Base-by-base conservation (phyloP, 208 protist species). In the Trypanosoma caninum region DNA sequence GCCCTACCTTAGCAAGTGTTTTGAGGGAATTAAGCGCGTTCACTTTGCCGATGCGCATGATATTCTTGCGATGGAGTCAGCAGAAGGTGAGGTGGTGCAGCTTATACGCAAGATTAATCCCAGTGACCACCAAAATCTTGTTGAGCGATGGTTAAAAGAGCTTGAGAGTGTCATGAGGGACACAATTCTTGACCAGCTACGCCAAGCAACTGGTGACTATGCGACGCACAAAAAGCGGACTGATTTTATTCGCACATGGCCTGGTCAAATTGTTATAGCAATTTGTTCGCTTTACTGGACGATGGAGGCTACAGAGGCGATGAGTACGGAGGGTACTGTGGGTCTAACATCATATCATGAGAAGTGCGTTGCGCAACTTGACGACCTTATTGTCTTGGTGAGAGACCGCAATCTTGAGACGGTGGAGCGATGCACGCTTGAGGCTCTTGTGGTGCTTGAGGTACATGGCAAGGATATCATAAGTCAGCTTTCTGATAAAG, bases 1-100 rank as follows among this genome's bases (percentile, higher is more conserved):
- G 80, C 88, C 87, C 22, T 97, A 98, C 66, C 74, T 98, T 64
- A 88, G 80, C 67, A 98, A 98, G 75, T 98, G 92, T 77, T 98
- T 98, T 72, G 97, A 98, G 70, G 95, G 90, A 53, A 97, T 98
- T 59, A 94, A 95, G 46, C 73, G 76, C 27, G 82, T 98, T 27
- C 72, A 85, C n/a, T 98, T 98, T 55, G 74, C 76, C 2, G 89
- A 95, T 34, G 76, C 89, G 48, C 87, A 93, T 71, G 87, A 96
- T 65, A 97, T 97, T 74, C 76, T 88, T 25, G 83, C 80, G 16
- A 97, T 98, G 89, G 83, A 94, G 60, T 96, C 87, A 22, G 75
- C 85, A 2, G 90, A 98, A 73, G 92, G 92, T 2, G 93, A 97
- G 67, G 54, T 74, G 59, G 90, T 97, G 47, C 63, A 75, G 28